Base-by-base conservation (phyloP, 495 filamentous ascomycete species). In the Xylaria castorea region DNA sequence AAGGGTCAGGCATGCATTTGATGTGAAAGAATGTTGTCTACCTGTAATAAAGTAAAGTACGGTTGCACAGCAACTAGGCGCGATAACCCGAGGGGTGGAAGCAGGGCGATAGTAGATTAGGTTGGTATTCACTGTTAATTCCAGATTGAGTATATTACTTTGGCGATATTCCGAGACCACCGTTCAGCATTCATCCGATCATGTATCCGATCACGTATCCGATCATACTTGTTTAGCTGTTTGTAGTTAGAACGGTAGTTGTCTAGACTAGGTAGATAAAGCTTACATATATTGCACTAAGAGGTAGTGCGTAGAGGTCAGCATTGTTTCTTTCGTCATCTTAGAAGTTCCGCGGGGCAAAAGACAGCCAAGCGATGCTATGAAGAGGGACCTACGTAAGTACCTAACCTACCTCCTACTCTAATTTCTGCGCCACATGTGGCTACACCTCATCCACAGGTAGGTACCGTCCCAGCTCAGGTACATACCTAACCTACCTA, bases 261-360 rank as follows among this genome's bases (percentile, higher is more conserved):
- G 57, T 60, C 30, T 20, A 14, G 25, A 55, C 14, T 18, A 8
- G 14, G 20, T 18, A 57, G 22, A 18, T 57, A 60, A 36, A 36
- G 27, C 57, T 32, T 9, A 60, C 57, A n/a, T 61, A 60, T 60
- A 48, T 57, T 14, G 53, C 25, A 30, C 51, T 55, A 51, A 51
- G 48, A 25, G n/a, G 48, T 51, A 55, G 53, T 7, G 32, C 16
- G 36, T 38, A 40, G 38, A 61, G 18, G 58, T 36, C 58, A 36
- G 34, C 32, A 53, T 25, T 66, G 18, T n/a, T 66, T 66, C 64
- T 66, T 66, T 51, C 64, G 64, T 66, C 64, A 66, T 66, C 64
- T 42, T 32, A n/a, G 5, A 32, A 36, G 64, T 66, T 66, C 64
- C 44, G 61, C 61, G 61, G 61, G 60, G 60, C 60, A 63, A 40